Base-by-base conservation (phyloP, 495 filamentous ascomycete species). In the Aspergillus saccharolyticus region DNA sequence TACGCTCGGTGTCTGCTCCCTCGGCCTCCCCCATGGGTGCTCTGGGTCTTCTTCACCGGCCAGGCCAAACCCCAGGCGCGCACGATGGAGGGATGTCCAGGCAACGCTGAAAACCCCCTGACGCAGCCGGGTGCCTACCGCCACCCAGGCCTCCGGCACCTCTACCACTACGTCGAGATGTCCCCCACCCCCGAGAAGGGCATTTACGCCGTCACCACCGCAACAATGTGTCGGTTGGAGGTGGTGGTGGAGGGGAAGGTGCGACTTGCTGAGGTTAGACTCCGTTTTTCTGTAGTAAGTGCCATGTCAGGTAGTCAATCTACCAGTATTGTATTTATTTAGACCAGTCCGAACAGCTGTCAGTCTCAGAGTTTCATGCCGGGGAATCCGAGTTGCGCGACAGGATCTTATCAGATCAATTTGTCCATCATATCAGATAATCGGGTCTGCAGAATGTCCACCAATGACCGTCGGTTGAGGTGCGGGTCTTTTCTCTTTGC, bases 151-250 rank as follows among this genome's bases (percentile, higher is more conserved):
- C 60, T 87, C 1, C 69, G 85, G 10, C 85, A 89, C 61, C 64
- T 86, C 4, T 87, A 87, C 60, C 85, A 89, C 58, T 74, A 84
- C 16, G 85, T 86, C 75, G 85, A 89, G 63, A 87, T 87, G 84
- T 87, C 84, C 1, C 59, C 64, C 0, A 73, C 69, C 14, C 85
- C 85, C 0, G 85, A 86, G 48, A 53, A 60, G 0, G 85, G 80
- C 0, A 66, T 87, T 9, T 65, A 67, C 4, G 73, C 73, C 3
- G 83, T 59, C 70, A 73, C 20, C 76, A 87, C 4, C 78, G n/a
- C n/a, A n/a, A n/a, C n/a, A n/a, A n/a, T n/a, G n/a, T 89, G 86
- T 64, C 77, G 85, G 44, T 47, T 60, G 15, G 55, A 44, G 54
- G n/a, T 28, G 42, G 24, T 49, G 33, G 4, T 9, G 33, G 33